Evolutionary conservation across 495 filamentous ascomycete genomes (phyloP).

Genomic region (Terfezia claveryi): DNA sequence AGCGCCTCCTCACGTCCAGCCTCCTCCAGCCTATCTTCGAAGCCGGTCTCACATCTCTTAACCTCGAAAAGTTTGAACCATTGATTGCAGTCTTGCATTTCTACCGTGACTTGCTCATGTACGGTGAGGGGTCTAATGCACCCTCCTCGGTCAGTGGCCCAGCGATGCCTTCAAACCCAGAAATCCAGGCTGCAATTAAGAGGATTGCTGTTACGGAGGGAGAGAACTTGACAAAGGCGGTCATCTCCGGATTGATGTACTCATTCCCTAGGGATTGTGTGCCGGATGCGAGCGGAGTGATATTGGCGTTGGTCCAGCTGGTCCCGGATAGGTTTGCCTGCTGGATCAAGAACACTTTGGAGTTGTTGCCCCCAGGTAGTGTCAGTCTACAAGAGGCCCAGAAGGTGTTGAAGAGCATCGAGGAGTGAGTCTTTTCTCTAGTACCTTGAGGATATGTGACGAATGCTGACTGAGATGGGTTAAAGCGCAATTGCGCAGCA

Average conservation of each 20-base stretch:
- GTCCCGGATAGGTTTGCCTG: conserved; percentile 50
- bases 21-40: conserved; percentile 67
- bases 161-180: conserved; percentile 43
- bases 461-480: background rate
- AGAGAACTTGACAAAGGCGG: conserved; percentile 56
- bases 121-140: conserved; percentile 42
- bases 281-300: conserved; percentile 74
- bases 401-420: conserved; percentile 25
- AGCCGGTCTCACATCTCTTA: conserved; percentile 63
- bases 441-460: background rate
- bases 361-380: conserved; percentile 60
- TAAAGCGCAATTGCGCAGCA: conserved; percentile 8
- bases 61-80: conserved; percentile 73
- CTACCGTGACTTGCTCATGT: conserved; percentile 76
- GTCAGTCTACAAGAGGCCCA: conserved; percentile 38
- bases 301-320: conserved; percentile 72
- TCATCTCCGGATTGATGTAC: conserved; percentile 96
- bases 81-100: conserved; percentile 82
- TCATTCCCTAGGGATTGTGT: conserved; percentile 89
- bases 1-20: conserved; percentile 47
- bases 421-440: conserved; percentile 14
- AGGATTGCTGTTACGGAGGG: conserved; percentile 48
- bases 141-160: conserved; percentile 20
- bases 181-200: conserved; percentile 50
- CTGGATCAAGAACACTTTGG: conserved; percentile 66